Evolutionary conservation across 108 stramenopile genomes (phyloP).

Genomic region (Cylindrotheca fusiformis): DNA sequence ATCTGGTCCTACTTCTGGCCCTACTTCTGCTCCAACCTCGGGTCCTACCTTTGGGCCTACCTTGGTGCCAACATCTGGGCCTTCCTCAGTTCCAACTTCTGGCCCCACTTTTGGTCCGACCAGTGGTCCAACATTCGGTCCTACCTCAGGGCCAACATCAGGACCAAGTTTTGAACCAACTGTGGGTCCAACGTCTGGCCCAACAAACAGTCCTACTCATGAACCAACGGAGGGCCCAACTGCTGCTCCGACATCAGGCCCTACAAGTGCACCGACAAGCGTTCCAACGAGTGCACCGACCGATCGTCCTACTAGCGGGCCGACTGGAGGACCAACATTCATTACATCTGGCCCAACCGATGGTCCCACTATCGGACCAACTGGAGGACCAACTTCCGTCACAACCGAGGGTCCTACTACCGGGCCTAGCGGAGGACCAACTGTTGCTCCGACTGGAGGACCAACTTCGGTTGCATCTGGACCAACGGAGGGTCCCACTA

Average conservation of each 20-base stretch:
- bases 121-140: not conserved
- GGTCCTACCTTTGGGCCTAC: slow-evolving; percentile 5
- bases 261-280: no score
- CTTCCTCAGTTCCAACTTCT: no score
- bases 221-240: no score
- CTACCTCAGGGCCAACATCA: slow-evolving; percentile 6
- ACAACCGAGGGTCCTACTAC: slow-evolving; percentile 1
- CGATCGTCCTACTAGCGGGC: slow-evolving; percentile 5
- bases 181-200: no score
- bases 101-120: not conserved
- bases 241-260: no score
- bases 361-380: no score
- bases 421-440: slow-evolving; percentile 4
- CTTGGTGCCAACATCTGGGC: no score
- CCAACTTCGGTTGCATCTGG: slow-evolving; percentile 10
- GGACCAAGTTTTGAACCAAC: slow-evolving; percentile 12
- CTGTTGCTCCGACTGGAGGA: no score
- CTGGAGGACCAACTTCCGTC: no score
- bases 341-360: not conserved
- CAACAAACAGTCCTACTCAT: not conserved
- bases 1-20: slow-evolving; percentile 11
- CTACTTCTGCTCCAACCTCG: slow-evolving; percentile 4
- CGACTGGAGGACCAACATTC: no score
- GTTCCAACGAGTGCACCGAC: slow-evolving; percentile 15
- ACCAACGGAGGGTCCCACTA: slow-evolving; percentile 2